Percentiles rank a stretch among this genome's conserved stretches.
These are phyloP conservation scores for Colletotrichum aenigma DNA, from an alignment of 2,329 filamentous ascomycete genomes.

Conservation along the genomic window DNA sequence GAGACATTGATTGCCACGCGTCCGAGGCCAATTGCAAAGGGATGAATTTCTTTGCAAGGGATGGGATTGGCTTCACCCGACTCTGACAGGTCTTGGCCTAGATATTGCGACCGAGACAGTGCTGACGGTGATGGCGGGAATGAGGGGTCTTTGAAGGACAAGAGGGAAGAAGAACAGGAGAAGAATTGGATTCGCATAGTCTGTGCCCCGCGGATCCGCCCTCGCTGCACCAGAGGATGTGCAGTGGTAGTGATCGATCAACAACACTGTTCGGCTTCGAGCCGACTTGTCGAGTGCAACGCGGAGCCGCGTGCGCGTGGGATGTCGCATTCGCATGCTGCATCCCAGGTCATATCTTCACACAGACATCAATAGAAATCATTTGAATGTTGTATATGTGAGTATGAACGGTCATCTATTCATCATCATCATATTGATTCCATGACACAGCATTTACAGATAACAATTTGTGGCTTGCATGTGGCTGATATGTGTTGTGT, in stretches of 20 bases:
- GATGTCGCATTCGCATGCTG: neutral
- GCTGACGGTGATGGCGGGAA: neutral
- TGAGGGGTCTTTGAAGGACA: neutral
- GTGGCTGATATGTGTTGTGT: neutral
- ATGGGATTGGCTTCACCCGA: neutral
- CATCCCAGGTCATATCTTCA: neutral
- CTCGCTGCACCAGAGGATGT: neutral
- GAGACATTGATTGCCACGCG: neutral
- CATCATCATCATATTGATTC: neutral
- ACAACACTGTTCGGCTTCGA: neutral
- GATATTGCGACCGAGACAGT: neutral
- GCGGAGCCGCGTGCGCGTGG: neutral
- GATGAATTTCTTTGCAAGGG: neutral
- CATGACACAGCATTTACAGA: neutral
- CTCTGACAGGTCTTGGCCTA: neutral
- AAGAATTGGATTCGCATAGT: neutral
- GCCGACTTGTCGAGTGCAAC: neutral
- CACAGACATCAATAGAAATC: neutral
- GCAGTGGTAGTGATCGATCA: neutral
- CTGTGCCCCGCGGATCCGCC: neutral
- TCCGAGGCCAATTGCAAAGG: neutral
- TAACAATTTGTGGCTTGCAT: neutral
- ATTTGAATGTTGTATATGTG: neutral
- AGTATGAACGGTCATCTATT: neutral
- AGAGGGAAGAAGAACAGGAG: neutral